These are phyloP conservation scores for Quercus parvula DNA, from an alignment of 306 rosid species.

Conservation along the genomic window DNA sequence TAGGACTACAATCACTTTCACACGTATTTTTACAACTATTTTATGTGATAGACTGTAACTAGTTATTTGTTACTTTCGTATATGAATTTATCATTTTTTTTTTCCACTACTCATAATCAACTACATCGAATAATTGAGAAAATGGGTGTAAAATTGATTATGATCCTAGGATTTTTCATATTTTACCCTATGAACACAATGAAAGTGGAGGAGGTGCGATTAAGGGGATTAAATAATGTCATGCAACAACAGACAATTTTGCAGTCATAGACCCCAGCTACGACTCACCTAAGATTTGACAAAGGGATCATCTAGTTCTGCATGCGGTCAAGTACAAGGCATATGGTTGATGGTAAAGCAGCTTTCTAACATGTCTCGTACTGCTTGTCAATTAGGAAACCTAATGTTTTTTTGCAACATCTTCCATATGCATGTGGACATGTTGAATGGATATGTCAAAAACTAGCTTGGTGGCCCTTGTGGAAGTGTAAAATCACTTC, in stretches of 20 bases:
- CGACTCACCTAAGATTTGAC: neutral
- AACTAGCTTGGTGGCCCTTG: neutral
- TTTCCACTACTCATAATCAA: too few relatives aligned
- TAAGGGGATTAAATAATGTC: neutral
- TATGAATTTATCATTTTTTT: too few relatives aligned
- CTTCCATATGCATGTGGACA: slow-evolving; percentile 1
- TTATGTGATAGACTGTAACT: too few relatives aligned
- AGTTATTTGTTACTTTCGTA: too few relatives aligned
- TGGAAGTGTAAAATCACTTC: neutral
- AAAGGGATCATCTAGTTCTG: neutral
- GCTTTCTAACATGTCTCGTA: neutral
- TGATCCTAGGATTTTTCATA: too few relatives aligned
- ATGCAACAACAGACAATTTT: slow-evolving; percentile 3
- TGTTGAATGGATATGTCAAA: neutral
- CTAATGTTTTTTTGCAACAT: neutral
- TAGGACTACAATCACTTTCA: too few relatives aligned
- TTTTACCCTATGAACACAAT: too few relatives aligned
- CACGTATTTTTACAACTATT: too few relatives aligned
- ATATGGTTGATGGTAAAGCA: neutral
- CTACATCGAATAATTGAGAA: too few relatives aligned
- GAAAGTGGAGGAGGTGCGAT: too few relatives aligned
- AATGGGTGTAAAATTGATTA: too few relatives aligned
- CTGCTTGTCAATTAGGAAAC: neutral
- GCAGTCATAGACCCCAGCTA: neutral
- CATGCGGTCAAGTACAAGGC: slow-evolving; percentile 7